Evolutionary conservation across 805 yeast genomes (phyloP), one percentile per base, ranked within the genome.

Genomic region (Clavispora phyllophila): DNA sequence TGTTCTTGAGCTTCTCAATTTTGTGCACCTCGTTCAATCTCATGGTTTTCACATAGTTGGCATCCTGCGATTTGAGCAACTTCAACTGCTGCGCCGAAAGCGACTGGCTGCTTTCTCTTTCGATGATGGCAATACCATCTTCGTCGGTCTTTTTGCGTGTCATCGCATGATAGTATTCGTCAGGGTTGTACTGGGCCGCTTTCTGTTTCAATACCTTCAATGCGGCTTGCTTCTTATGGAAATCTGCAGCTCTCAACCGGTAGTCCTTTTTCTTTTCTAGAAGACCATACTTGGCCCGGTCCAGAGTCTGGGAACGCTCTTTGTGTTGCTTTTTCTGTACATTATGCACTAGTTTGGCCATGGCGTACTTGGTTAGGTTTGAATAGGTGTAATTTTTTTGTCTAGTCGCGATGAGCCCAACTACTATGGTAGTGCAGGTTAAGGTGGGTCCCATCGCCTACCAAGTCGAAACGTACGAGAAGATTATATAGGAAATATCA

Each of bases 141-240:
- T 72, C 66, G 49, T 88, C 95, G 4, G 93, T 80, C 54, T 73
- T 75, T 46, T 73, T 70, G 12, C 75, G 71, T 25, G 82, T 78
- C 99, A 93, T 93, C 17, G 88, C 93, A 77, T 88, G 96, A 63
- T 91, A 89, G 68, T 85, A 93, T 64, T 93, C 99, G 73, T 93
- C 99, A 13, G 95, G 95, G 60, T 93, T 93, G 53, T 88, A 76
- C 36, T 74, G 73, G 28, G 73, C 68, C 2, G 86, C 95, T 59
- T 88, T 91, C 33, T 73, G 71, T 51, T 85, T 79, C 44, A 93
- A 73, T 1, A 83, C 73, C 65, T 85, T 86, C 40, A 93, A 54
- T 28, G 79, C 81, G 13, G 79, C 79, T 57, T 78, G 76, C 51
- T 78, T 78, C 62, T 75, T 70, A 56, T 78, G 82, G 51, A 65